phyloP scores from a whole-genome alignment of 305 asterid species.

The Withania somnifera region DNA sequence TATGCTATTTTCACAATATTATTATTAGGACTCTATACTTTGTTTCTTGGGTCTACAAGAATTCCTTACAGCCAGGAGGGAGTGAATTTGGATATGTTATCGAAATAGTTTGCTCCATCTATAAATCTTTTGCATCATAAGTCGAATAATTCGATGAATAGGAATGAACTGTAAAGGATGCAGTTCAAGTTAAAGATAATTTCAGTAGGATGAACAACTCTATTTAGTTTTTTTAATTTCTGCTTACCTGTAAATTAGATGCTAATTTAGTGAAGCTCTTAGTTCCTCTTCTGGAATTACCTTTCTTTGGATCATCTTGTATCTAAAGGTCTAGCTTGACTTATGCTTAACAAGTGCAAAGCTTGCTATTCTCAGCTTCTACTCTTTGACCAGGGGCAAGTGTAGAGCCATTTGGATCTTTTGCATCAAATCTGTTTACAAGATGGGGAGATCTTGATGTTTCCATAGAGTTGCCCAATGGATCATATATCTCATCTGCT shows the following conservation, averaged over 20 bases:
- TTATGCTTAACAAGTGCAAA: background rate
- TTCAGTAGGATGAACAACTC: background rate
- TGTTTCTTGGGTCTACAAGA: background rate
- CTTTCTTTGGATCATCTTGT: background rate
- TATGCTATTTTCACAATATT: background rate
- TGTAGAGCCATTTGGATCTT: slow-evolving; percentile 94
- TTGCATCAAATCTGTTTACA: slow-evolving; percentile 88
- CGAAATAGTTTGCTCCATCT: background rate
- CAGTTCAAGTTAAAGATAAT: background rate
- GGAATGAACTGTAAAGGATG: background rate
- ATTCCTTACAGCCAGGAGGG: background rate
- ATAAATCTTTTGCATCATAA: background rate
- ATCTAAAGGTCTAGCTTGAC: background rate
- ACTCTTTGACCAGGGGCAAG: slow-evolving; percentile 71
- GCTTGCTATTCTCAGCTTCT: slow-evolving; percentile 13
- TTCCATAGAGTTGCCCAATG: slow-evolving; percentile 69
- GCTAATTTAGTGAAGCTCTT: background rate
- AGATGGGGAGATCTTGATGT: slow-evolving; percentile 95
- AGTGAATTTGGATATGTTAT: background rate
- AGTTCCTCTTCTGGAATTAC: background rate
- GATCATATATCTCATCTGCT: slow-evolving; percentile 47
- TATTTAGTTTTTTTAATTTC: background rate
- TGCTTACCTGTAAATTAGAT: background rate
- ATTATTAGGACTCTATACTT: background rate
- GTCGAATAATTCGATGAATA: background rate